A percentile compares a stretch with the other conserved stretches of the same genome.
phyloP scores from a whole-genome alignment of 257 asterid species.

The Plantago ovata region DNA sequence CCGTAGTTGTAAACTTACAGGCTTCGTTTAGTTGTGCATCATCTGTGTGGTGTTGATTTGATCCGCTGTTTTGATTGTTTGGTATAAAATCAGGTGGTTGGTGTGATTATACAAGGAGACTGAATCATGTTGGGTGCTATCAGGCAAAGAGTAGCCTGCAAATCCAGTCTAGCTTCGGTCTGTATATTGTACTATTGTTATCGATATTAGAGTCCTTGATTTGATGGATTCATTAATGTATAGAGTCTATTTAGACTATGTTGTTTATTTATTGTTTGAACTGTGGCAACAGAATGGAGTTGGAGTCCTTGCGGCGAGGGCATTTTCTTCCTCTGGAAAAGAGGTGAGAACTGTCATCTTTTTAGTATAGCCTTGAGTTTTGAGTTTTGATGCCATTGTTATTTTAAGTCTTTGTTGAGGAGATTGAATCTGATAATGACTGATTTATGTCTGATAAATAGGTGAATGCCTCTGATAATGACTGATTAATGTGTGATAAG shows the following conservation, averaged over 20 bases:
- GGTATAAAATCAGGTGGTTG: conserved; percentile 23
- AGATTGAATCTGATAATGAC: background rate
- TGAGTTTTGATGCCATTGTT: conserved; percentile 1
- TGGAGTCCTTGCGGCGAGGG: conserved; percentile 49
- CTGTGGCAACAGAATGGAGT: conserved; percentile 43
- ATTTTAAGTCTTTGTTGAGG: background rate
- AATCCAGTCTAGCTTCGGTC: conserved; percentile 16
- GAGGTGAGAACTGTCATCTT: conserved; percentile 34
- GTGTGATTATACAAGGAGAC: conserved; percentile 8
- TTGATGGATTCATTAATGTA: background rate
- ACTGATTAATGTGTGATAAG: too few species aligned
- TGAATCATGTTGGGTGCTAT: conserved; percentile 47
- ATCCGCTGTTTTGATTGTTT: background rate
- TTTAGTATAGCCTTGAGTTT: background rate
- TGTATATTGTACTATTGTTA: background rate
- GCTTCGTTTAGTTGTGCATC: too few species aligned
- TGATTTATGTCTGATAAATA: too few species aligned
- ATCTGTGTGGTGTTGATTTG: background rate
- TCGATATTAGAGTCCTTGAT: background rate
- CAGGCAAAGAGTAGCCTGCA: conserved; percentile 34
- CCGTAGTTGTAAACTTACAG: too few species aligned
- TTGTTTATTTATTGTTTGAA: conserved; percentile 15
- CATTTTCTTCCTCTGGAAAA: conserved; percentile 60
- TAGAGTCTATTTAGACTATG: background rate
- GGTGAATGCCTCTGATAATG: too few species aligned